Evolutionary conservation across 2,329 filamentous ascomycete species (phyloP).

Genomic region (Nakataea oryzae): DNA sequence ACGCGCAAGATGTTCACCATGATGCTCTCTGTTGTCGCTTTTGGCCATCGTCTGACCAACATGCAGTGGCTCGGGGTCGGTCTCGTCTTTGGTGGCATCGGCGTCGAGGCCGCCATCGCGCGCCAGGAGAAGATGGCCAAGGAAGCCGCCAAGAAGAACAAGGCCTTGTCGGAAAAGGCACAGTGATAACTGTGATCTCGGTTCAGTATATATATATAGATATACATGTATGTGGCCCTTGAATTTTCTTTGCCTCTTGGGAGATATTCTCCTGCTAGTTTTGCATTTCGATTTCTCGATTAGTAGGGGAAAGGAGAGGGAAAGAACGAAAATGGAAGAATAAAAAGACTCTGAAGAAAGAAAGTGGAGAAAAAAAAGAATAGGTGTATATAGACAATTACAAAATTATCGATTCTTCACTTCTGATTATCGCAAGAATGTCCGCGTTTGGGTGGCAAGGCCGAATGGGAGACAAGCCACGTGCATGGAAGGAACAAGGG

Average conservation of each 20-base stretch:
- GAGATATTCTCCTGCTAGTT: too few relatives aligned
- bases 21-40: slow-evolving; percentile 90
- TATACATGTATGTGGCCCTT: slow-evolving; percentile 1
- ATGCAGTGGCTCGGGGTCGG: slow-evolving; percentile 93
- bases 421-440: too few relatives aligned
- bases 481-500: too few relatives aligned
- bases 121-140: slow-evolving; percentile 76
- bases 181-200: slow-evolving; percentile 9
- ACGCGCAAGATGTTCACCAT: slow-evolving; percentile 99
- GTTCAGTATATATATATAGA: slow-evolving; percentile 6
- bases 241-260: neutral
- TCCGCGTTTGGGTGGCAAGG: too few relatives aligned
- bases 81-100: slow-evolving; percentile 91
- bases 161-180: slow-evolving; percentile 15
- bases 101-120: slow-evolving; percentile 76
- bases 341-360: too few relatives aligned
- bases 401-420: too few relatives aligned
- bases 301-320: too few relatives aligned
- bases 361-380: too few relatives aligned
- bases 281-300: too few relatives aligned
- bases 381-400: too few relatives aligned
- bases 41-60: slow-evolving; percentile 74
- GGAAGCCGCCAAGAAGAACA: slow-evolving; percentile 47
- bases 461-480: too few relatives aligned
- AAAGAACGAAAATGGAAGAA: too few relatives aligned